phyloP scores from a whole-genome alignment of 768 basidiomycete genomes.

The Calocybe gangraenosa region DNA sequence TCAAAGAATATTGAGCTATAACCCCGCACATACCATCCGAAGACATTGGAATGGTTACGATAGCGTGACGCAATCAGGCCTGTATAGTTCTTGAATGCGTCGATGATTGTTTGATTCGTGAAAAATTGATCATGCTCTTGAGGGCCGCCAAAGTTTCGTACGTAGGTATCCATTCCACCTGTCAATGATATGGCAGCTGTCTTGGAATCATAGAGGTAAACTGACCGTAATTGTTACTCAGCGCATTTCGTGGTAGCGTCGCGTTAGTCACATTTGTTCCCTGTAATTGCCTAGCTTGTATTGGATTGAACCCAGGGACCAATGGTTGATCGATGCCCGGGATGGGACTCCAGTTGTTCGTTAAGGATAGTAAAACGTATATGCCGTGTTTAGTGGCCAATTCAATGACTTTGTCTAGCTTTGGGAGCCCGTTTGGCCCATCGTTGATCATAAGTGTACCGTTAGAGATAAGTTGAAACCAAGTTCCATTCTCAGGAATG shows the following conservation, averaged over 20 bases:
- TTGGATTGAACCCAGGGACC: conserved; percentile 43
- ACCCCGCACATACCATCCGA: conserved; percentile 36
- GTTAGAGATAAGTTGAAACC: conserved; percentile 58
- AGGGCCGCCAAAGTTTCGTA: conserved; percentile 41
- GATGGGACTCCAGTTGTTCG: conserved; percentile 51
- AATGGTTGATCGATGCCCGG: conserved; percentile 8
- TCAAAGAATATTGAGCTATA: conserved; percentile 12
- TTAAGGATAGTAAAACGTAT: conserved; percentile 50
- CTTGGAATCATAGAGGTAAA: not conserved
- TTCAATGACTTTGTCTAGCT: conserved; percentile 53
- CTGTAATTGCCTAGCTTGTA: conserved; percentile 22
- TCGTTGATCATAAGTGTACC: conserved; percentile 52
- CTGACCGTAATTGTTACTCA: conserved; percentile 63
- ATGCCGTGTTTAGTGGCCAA: conserved; percentile 52
- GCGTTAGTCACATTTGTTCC: conserved; percentile 27
- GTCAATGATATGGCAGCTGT: not conserved
- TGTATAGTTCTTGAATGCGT: conserved; percentile 56
- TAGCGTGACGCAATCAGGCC: conserved; percentile 53
- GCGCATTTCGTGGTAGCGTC: conserved; percentile 38
- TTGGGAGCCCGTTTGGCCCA: conserved; percentile 59
- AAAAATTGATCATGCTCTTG: conserved; percentile 58
- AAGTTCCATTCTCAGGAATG: conserved; percentile 50
- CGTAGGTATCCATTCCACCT: conserved; percentile 69
- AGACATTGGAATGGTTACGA: conserved; percentile 44
- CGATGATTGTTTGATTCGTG: conserved; percentile 42